phyloP scores from a whole-genome alignment of 176 grass and related monocot species.

The Raddia distichophylla region DNA sequence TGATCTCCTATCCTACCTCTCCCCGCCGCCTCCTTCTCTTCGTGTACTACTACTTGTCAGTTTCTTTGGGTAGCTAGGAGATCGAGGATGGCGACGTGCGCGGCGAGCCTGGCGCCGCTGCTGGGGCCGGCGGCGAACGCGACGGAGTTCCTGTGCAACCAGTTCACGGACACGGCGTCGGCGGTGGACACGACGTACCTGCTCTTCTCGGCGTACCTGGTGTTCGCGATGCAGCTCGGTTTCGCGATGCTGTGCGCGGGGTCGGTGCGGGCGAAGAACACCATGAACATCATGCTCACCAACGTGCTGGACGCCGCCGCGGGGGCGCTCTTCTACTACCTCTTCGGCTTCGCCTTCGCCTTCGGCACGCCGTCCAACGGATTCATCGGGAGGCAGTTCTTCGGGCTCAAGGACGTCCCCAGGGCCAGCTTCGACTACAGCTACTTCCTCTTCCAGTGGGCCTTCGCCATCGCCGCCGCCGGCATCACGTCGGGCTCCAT shows the following conservation, averaged over 20 bases:
- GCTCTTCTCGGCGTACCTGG: constrained; percentile 96
- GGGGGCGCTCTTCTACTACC: constrained; percentile 90
- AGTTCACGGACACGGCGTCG: constrained; percentile 68
- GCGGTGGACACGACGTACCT: constrained; percentile 94
- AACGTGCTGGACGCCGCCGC: constrained; percentile 92
- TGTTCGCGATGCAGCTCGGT: constrained; percentile 96
- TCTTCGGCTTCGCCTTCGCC: constrained; percentile 96
- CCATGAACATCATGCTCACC: constrained; percentile 99
- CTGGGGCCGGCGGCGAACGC: constrained; percentile 73
- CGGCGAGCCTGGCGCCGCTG: constrained; percentile 61
- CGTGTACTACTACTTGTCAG: background rate
- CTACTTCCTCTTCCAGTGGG: constrained; percentile 96
- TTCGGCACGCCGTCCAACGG: constrained; percentile 85
- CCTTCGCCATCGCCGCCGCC: constrained; percentile 97
- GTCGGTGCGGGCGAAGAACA: constrained; percentile 93
- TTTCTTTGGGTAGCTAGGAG: background rate
- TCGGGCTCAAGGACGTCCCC: constrained; percentile 75
- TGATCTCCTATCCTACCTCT: background rate
- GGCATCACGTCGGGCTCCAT: constrained; percentile 96
- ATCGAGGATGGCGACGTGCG: constrained; percentile 68
- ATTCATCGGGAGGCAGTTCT: constrained; percentile 93
- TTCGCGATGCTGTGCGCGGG: constrained; percentile 97
- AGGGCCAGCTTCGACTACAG: constrained; percentile 70
- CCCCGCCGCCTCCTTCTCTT: background rate
- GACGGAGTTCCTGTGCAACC: constrained; percentile 58